These are phyloP conservation scores for Tephrocybe sp. DNA, from an alignment of 768 basidiomycete genomes.

Conservation along the genomic window DNA sequence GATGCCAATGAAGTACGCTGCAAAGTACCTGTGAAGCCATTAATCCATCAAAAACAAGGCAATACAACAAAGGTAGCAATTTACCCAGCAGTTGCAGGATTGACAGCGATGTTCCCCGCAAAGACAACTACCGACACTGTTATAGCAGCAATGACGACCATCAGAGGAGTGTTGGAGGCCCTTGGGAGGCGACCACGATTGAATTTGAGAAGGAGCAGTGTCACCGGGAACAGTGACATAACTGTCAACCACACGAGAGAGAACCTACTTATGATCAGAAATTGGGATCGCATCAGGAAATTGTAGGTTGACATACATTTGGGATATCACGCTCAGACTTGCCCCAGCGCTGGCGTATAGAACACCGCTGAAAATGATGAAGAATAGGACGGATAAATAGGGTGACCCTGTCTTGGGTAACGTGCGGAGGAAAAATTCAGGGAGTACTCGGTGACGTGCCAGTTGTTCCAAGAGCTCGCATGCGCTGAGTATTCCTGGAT, in stretches of 20 bases:
- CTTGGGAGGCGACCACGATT: constrained; percentile 62
- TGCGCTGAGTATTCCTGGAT: constrained; percentile 55
- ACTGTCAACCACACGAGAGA: constrained; percentile 66
- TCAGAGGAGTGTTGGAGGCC: constrained; percentile 36
- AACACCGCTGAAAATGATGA: constrained; percentile 46
- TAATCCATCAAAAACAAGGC: neutral
- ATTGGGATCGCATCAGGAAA: neutral
- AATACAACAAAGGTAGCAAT: constrained; percentile 16
- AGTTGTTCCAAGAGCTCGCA: constrained; percentile 60
- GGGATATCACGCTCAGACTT: constrained; percentile 51
- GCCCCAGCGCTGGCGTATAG: constrained; percentile 63
- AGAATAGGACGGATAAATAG: constrained; percentile 51
- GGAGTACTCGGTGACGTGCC: constrained; percentile 60
- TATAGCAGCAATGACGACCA: constrained; percentile 41
- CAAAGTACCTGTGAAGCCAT: constrained; percentile 49
- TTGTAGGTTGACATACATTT: constrained; percentile 39
- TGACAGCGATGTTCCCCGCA: constrained; percentile 60
- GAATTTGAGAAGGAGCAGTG: constrained; percentile 61
- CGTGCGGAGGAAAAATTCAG: constrained; percentile 45
- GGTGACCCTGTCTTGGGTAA: constrained; percentile 53
- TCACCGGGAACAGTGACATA: constrained; percentile 64
- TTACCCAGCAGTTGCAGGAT: constrained; percentile 56
- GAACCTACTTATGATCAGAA: constrained; percentile 41
- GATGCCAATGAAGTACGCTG: constrained; percentile 58
- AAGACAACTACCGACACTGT: constrained; percentile 43